Evolutionary conservation across 805 yeast genomes (phyloP), one percentile per base, ranked within the genome.

Genomic region (Nakazawaea anatomiae): DNA sequence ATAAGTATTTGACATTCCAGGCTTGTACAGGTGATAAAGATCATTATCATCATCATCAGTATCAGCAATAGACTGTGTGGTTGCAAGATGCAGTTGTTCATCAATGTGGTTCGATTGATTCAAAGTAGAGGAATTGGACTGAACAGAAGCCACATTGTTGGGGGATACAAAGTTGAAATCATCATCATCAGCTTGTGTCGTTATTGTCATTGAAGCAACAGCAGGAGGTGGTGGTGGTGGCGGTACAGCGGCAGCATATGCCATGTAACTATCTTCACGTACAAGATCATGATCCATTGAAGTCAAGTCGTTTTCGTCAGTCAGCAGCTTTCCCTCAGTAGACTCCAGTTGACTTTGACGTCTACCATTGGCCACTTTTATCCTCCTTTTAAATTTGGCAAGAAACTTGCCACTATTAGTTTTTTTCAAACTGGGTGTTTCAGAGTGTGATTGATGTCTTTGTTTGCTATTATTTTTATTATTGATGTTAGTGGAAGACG

Each of bases 221-320:
- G 44, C 34, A 6, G 44, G 30, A 11, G 51, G 51, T 2, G 47
- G 47, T 6, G 46, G 51, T 10, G 51, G 51, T 36, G 51, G 51
- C 7, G 44, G 28, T 12, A 48, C 51, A 7, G 25, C 12, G 8
- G 38, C 28, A 8, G 51, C 51, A 31, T 48, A 48, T 12, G 25
- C 39, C 10, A 12, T 28, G 39, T 48, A 48, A 29, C 40, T 45
- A 1, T 14, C 42, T 18, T 39, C 42, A 14, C 41, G 44, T 11
- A 39, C 27, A 10, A 36, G 31, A 36, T 48, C 51, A 14, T 36
- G 28, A 12, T 48, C 51, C 51, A 48, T 48, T n/a, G 51, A 43
- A 8, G 51, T 48, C 35, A 48, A 39, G 25, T 48, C 51, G 7
- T 47, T 27, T 30, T 41, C 28, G 9, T 25, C 42, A 12, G 3